phyloP scores from a whole-genome alignment of 805 yeast species.

The Starmerella powellii region DNA sequence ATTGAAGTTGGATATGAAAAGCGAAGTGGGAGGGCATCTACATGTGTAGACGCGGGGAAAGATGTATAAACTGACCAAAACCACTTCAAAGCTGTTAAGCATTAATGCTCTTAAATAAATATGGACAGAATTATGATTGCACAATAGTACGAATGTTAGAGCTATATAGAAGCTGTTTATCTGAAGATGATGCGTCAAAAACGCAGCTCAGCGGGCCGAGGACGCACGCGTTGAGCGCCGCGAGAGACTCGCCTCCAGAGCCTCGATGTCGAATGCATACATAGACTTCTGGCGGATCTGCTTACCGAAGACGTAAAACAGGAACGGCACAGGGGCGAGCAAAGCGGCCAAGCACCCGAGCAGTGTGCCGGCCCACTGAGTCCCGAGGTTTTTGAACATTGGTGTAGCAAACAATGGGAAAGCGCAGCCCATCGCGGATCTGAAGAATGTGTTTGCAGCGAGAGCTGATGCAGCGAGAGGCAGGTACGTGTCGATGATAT shows the following conservation, averaged over 20 bases:
- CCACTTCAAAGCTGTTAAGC: no score
- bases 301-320: slow-evolving; percentile 49
- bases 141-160: no score
- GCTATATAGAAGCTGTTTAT: no score
- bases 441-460: slow-evolving; percentile 56
- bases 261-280: slow-evolving; percentile 33
- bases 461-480: slow-evolving; percentile 49
- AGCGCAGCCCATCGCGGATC: slow-evolving; percentile 55
- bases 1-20: no score
- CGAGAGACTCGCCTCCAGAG: background rate
- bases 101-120: no score
- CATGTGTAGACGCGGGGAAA: no score
- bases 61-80: no score
- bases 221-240: background rate
- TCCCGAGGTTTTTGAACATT: slow-evolving; percentile 58
- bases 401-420: slow-evolving; percentile 61
- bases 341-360: slow-evolving; percentile 48
- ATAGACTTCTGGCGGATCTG: slow-evolving; percentile 44
- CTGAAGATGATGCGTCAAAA: no score
- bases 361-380: slow-evolving; percentile 68
- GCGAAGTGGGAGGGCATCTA: no score
- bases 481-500: slow-evolving; percentile 49
- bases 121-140: no score
- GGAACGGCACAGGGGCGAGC: slow-evolving; percentile 55
- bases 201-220: no score